Percentiles rank a stretch among this genome's conserved stretches.
Conservation (phyloP, 1,284 basidiomycete species). For the Mixia osmundae region DNA sequence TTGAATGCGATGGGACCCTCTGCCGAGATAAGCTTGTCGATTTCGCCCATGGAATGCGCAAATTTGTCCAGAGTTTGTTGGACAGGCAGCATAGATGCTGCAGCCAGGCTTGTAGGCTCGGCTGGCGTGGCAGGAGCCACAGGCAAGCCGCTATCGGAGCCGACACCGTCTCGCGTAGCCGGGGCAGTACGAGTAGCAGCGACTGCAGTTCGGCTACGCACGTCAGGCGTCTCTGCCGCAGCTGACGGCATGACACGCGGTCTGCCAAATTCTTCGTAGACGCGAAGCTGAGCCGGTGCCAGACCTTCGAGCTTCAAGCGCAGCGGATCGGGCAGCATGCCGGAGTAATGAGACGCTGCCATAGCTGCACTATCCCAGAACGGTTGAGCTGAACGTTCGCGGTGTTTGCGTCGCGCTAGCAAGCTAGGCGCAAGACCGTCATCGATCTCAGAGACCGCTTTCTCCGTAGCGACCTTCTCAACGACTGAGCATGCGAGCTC, state of each 20-base stretch:
- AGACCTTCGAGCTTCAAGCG: constrained; percentile 66
- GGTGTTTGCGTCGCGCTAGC: constrained; percentile 57
- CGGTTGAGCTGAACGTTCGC: constrained; percentile 38
- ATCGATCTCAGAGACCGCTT: constrained; percentile 84
- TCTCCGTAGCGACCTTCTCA: constrained; percentile 94
- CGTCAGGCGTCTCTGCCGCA: background rate
- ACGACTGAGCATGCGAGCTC: constrained; percentile 85
- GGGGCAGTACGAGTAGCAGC: too few relatives aligned
- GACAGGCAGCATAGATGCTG: constrained; percentile 10
- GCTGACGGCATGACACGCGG: background rate
- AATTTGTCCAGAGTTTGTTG: constrained; percentile 22
- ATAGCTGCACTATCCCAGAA: constrained; percentile 62
- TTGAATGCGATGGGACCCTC: constrained; percentile 29
- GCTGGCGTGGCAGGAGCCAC: background rate
- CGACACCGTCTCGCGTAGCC: too few relatives aligned
- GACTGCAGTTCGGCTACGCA: too few relatives aligned
- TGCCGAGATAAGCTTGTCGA: constrained; percentile 52
- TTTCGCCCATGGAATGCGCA: constrained; percentile 36
- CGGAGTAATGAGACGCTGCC: constrained; percentile 47
- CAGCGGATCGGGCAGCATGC: constrained; percentile 66
- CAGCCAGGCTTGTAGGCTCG: background rate
- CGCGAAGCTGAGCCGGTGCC: constrained; percentile 53
- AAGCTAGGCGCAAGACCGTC: constrained; percentile 65
- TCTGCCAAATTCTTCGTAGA: constrained; percentile 74
- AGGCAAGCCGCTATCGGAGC: too few relatives aligned